Percentiles rank a stretch among this genome's conserved stretches.
These are phyloP conservation scores for Auricularia heimuer DNA, from an alignment of 768 basidiomycete genomes.

Conservation along the genomic window DNA sequence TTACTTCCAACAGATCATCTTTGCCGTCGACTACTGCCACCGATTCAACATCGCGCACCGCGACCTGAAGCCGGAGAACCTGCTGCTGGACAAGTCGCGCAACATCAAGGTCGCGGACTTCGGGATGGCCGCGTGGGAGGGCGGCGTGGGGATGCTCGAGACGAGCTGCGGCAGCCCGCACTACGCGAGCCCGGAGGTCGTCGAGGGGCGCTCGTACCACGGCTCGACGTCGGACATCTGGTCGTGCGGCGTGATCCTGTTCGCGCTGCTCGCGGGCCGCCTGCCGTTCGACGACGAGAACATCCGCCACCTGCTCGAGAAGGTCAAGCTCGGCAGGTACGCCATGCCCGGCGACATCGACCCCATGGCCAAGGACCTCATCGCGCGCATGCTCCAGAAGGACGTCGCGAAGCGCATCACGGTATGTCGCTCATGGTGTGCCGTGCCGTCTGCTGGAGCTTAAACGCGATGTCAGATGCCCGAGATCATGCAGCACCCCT, in stretches of 20 bases:
- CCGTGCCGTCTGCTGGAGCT: conserved; percentile 5
- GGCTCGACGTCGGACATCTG: conserved; percentile 91
- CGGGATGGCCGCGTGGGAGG: conserved; percentile 96
- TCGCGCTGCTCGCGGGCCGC: conserved; percentile 77
- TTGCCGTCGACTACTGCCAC: conserved; percentile 93
- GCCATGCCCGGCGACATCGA: conserved; percentile 76
- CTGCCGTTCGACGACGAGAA: conserved; percentile 94
- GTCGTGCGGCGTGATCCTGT: conserved; percentile 94
- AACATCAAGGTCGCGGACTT: conserved; percentile 96
- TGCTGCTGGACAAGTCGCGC: conserved; percentile 76
- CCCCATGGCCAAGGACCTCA: conserved; percentile 72
- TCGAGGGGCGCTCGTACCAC: conserved; percentile 79
- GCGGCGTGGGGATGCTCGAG: conserved; percentile 74
- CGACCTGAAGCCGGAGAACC: conserved; percentile 96
- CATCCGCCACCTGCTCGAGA: conserved; percentile 60
- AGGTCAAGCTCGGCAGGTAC: conserved; percentile 82
- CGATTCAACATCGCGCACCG: conserved; percentile 96
- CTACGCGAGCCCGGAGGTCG: conserved; percentile 95
- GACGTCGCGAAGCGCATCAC: conserved; percentile 73
- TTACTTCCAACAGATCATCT: conserved; percentile 93
- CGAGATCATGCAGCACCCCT: conserved; percentile 79
- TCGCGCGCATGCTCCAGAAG: conserved; percentile 81
- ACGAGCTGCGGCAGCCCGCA: conserved; percentile 96
- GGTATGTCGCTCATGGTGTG: conserved; percentile 33
- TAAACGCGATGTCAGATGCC: conserved; percentile 48